Base-by-base conservation (phyloP, 2,329 filamentous ascomycete species). In the Bipolaris gigantea region DNA sequence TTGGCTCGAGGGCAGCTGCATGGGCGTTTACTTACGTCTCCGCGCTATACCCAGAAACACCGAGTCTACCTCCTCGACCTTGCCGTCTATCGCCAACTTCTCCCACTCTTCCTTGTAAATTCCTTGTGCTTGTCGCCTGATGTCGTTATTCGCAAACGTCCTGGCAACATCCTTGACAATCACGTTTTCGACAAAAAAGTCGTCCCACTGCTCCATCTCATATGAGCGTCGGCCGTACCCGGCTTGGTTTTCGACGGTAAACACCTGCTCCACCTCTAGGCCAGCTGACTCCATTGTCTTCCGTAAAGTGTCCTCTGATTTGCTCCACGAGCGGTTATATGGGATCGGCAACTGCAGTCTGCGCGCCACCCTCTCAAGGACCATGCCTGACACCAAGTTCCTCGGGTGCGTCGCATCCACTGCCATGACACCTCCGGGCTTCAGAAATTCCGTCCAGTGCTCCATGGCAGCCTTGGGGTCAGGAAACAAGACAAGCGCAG, bases 401-500 rank as follows among this genome's bases (percentile, higher is more conserved):
- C 65, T 53, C 2, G 75, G 73, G 48, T 77, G 73, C 7, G 73
- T 73, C 6, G 71, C 71, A 56, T 78, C 76, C 8, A 73, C 46
- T 21, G 76, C 69, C 7, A 79, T 52, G 10, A 70, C 52, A 1
- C 76, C 76, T 15, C 74, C 74, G 27, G 74, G 73, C 59, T 75
- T 77, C 41, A 79, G 54, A 47, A 70, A 78, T 9, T 49, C 56
- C 13, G 61, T 51, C 76, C 76, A 79, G 25, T 71, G 64, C 56
- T 67, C 65, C 10, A 78, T 61, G 3, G 74, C 74, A 19, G 56
- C 63, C 32, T 62, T 63, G 4, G 76, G 74, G 38, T 77, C 66
- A 3, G 70, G 65, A 7, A 79, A 72, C 10, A 79, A 61, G 15
- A 77, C 75, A 10, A 78, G 56, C 23, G 75, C 75, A 32, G 73